Conservation (phyloP, 495 filamentous ascomycete species). For the Baudoinia panamericana region DNA sequence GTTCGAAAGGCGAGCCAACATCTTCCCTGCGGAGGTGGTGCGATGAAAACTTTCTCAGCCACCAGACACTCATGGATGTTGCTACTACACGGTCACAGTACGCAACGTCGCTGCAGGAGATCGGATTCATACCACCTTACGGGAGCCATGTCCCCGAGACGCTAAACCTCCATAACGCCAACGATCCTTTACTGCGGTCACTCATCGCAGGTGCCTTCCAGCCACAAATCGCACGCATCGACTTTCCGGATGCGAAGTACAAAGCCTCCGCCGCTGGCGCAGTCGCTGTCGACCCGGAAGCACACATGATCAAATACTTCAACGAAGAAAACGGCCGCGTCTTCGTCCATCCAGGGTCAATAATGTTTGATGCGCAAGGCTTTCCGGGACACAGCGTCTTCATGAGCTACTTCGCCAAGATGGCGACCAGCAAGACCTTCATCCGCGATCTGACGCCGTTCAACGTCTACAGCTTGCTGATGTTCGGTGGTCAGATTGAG, state of each 20-base stretch:
- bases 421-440: slow-evolving; percentile 80
- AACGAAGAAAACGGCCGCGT: slow-evolving; percentile 74
- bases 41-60: slow-evolving; percentile 73
- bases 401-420: slow-evolving; percentile 77
- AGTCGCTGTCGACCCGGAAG: slow-evolving; percentile 85
- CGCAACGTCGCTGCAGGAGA: slow-evolving; percentile 70
- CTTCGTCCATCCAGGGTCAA: slow-evolving; percentile 82
- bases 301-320: slow-evolving; percentile 81
- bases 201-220: slow-evolving; percentile 84
- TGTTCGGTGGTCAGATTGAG: slow-evolving; percentile 76
- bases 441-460: slow-evolving; percentile 84
- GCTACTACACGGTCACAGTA: slow-evolving; percentile 75
- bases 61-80: slow-evolving; percentile 74
- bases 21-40: slow-evolving; percentile 65
- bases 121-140: slow-evolving; percentile 54
- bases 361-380: slow-evolving; percentile 64
- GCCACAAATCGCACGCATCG: slow-evolving; percentile 81
- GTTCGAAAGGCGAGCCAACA: slow-evolving; percentile 40
- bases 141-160: slow-evolving; percentile 26
- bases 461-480: slow-evolving; percentile 74
- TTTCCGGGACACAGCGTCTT: slow-evolving; percentile 59
- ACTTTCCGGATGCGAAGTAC: slow-evolving; percentile 90
- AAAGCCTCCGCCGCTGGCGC: slow-evolving; percentile 70
- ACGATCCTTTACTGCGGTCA: slow-evolving; percentile 57
- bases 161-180: slow-evolving; percentile 37